phyloP scores from a whole-genome alignment of 148 eudicot genomes.

The Mesembryanthemum crystallinum region DNA sequence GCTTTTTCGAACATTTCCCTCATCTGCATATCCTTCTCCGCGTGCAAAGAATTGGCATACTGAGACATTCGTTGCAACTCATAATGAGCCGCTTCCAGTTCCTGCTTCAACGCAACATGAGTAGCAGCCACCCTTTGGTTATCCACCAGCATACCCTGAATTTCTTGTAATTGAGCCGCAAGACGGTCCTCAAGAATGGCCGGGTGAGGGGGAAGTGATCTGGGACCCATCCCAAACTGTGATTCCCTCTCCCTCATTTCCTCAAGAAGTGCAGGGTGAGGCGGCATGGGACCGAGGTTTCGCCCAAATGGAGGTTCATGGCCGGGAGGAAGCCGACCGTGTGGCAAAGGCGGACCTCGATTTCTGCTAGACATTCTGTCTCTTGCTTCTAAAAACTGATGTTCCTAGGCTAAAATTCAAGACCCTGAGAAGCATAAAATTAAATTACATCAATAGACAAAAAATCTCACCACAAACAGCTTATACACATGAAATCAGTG shows the following conservation, averaged over 20 bases:
- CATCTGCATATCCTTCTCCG: slow-evolving; percentile 77
- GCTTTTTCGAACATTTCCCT: slow-evolving; percentile 69
- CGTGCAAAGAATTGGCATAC: slow-evolving; percentile 48
- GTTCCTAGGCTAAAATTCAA: background rate
- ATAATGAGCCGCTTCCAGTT: slow-evolving; percentile 66
- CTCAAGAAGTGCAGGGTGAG: slow-evolving; percentile 68
- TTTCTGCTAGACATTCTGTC: slow-evolving; percentile 65
- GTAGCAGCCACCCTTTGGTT: slow-evolving; percentile 86
- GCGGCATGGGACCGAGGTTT: slow-evolving; percentile 46
- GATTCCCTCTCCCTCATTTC: slow-evolving; percentile 76
- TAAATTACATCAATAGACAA: too few relatives aligned
- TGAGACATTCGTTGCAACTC: slow-evolving; percentile 66
- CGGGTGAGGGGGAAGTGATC: slow-evolving; percentile 74
- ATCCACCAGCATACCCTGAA: slow-evolving; percentile 67
- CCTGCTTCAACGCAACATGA: slow-evolving; percentile 92
- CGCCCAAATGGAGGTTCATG: slow-evolving; percentile 56
- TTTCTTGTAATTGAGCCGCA: slow-evolving; percentile 72
- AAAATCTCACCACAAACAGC: too few relatives aligned
- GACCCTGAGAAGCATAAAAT: background rate
- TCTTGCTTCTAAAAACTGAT: background rate
- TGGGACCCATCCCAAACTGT: slow-evolving; percentile 57
- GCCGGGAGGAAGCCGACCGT: slow-evolving; percentile 45
- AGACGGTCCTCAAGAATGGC: slow-evolving; percentile 85
- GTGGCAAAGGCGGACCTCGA: slow-evolving; percentile 63
- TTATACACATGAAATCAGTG: background rate